These are phyloP conservation scores for Dothiorella sarmentorum DNA, from an alignment of 2,329 filamentous ascomycete species.

Conservation along the genomic window DNA sequence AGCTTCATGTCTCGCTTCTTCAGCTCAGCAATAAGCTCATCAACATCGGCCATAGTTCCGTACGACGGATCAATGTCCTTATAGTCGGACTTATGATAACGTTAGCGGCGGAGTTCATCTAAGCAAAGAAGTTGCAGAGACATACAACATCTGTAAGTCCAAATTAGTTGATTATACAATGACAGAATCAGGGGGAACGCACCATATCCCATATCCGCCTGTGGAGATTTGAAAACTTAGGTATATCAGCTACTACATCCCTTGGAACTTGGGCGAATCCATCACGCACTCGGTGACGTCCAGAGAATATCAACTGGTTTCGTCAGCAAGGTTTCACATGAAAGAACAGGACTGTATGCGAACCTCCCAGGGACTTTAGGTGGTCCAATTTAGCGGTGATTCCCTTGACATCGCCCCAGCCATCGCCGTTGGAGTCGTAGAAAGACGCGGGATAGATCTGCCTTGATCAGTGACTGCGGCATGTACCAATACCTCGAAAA, in stretches of 20 bases:
- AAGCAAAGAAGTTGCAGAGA: not conserved
- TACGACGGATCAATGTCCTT: constrained; percentile 63
- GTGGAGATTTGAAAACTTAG: constrained; percentile 57
- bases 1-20: constrained; percentile 65
- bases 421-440: constrained; percentile 54
- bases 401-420: constrained; percentile 61
- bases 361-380: constrained; percentile 40
- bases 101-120: not conserved
- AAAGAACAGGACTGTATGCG: not conserved
- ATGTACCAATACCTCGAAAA: not conserved
- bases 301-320: constrained; percentile 58
- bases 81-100: constrained; percentile 51
- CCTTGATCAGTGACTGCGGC: not conserved
- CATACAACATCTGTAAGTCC: not conserved
- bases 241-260: not conserved
- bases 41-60: constrained; percentile 64
- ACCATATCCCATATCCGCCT: constrained; percentile 69
- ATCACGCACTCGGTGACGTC: constrained; percentile 53
- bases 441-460: constrained; percentile 47
- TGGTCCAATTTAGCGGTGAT: constrained; percentile 62
- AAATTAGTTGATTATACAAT: not conserved
- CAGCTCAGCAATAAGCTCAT: constrained; percentile 57
- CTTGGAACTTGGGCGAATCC: too few species aligned
- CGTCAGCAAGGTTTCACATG: not conserved
- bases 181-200: constrained; percentile 34